Evolutionary conservation across 129 eudicot species (phyloP).

Genomic region (Gnaphalium uliginosum): DNA sequence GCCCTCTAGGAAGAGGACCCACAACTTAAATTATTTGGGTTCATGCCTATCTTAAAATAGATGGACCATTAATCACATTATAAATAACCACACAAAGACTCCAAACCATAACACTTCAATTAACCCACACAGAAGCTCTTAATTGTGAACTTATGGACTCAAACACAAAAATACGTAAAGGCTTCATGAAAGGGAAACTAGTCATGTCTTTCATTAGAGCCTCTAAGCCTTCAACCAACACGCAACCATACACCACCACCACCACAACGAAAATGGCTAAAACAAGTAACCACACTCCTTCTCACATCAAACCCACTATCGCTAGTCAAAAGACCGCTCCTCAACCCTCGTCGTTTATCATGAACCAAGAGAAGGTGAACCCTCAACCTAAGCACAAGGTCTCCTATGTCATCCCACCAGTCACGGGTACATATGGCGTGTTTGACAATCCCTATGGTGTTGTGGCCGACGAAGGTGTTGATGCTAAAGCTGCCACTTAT

Average conservation of each 20-base stretch:
- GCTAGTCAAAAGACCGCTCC: slow-evolving; percentile 25
- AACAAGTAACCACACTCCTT: slow-evolving; percentile 8
- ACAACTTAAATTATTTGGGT: slow-evolving; percentile 19
- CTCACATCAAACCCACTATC: slow-evolving; percentile 26
- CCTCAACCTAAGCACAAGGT: slow-evolving; percentile 48
- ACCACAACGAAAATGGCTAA: slow-evolving; percentile 24
- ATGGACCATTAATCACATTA: slow-evolving; percentile 27
- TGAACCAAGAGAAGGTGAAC: slow-evolving; percentile 58
- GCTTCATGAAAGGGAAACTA: slow-evolving; percentile 56
- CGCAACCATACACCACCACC: slow-evolving; percentile 29
- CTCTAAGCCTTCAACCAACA: slow-evolving; percentile 39
- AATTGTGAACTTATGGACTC: slow-evolving; percentile 44
- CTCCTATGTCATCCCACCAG: slow-evolving; percentile 46
- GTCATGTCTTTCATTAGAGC: slow-evolving; percentile 45
- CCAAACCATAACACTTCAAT: slow-evolving; percentile 22
- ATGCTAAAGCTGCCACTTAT: slow-evolving; percentile 60
- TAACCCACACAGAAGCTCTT: not conserved
- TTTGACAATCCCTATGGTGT: slow-evolving; percentile 52
- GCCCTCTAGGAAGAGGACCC: slow-evolving; percentile 23
- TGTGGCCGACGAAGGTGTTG: slow-evolving; percentile 60
- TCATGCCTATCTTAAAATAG: slow-evolving; percentile 29
- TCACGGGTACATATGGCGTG: slow-evolving; percentile 26
- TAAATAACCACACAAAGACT: slow-evolving; percentile 26
- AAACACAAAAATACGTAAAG: slow-evolving; percentile 51
- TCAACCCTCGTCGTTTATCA: slow-evolving; percentile 40